Evolutionary conservation across 2,329 filamentous ascomycete species (phyloP).

Genomic region (Cercospora berteroae): DNA sequence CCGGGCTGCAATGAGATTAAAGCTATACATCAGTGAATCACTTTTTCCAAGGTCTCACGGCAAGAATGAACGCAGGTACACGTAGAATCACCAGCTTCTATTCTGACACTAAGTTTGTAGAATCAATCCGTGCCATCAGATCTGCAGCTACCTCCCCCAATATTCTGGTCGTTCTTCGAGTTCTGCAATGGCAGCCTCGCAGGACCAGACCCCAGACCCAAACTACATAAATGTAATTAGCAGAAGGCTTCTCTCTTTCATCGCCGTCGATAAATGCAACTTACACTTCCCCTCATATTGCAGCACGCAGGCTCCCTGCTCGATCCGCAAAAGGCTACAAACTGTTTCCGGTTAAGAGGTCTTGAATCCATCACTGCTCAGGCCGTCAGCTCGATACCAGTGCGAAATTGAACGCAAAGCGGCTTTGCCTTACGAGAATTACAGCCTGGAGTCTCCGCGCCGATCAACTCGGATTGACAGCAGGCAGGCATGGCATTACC

Average conservation of each 20-base stretch:
- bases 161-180: neutral
- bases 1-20: neutral
- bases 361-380: neutral
- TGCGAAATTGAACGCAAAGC: neutral
- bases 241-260: neutral
- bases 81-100: neutral
- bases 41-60: neutral
- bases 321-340: neutral
- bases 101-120: neutral
- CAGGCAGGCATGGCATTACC: neutral
- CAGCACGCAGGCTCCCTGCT: neutral
- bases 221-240: neutral
- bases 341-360: neutral
- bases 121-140: neutral
- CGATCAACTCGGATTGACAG: neutral
- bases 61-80: neutral
- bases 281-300: neutral
- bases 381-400: neutral
- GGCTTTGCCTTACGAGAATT: neutral
- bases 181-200: neutral
- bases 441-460: neutral
- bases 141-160: neutral
- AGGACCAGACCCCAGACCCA: neutral
- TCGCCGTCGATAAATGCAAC: neutral
- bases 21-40: neutral